These are phyloP conservation scores for Coniochaeta hoffmannii DNA, from an alignment of 2,329 filamentous ascomycete genomes.

Conservation along the genomic window DNA sequence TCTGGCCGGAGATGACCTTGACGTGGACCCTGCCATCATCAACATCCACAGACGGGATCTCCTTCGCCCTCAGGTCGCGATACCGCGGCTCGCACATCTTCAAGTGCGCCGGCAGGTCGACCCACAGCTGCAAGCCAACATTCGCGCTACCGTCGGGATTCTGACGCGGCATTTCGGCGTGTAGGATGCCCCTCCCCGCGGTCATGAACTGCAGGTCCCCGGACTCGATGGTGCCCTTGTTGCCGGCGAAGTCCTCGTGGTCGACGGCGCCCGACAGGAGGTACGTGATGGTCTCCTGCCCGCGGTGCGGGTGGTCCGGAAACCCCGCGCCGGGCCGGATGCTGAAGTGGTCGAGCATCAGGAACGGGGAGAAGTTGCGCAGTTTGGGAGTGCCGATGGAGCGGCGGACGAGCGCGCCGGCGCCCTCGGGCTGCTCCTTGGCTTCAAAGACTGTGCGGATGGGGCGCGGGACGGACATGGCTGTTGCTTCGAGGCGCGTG, in stretches of 20 bases:
- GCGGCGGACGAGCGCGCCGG: conserved; percentile 77
- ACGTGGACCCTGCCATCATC: conserved; percentile 69
- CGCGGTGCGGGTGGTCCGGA: conserved; percentile 77
- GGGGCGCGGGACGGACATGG: conserved; percentile 63
- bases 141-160: conserved; percentile 70
- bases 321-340: conserved; percentile 78
- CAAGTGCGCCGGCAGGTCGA: conserved; percentile 74
- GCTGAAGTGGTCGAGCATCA: conserved; percentile 93
- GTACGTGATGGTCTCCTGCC: conserved; percentile 86
- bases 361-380: conserved; percentile 82
- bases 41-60: conserved; percentile 69
- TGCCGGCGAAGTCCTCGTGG: conserved; percentile 87
- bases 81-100: conserved; percentile 91
- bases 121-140: conserved; percentile 90
- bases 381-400: conserved; percentile 80
- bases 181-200: conserved; percentile 82
- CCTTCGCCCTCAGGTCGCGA: conserved; percentile 68
- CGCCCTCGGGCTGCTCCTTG: conserved; percentile 79
- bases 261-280: conserved; percentile 79
- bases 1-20: conserved; percentile 86
- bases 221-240: conserved; percentile 72
- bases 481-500: conserved; percentile 26
- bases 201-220: conserved; percentile 99
- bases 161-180: conserved; percentile 87
- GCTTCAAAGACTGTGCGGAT: conserved; percentile 82